Percentiles rank a stretch among this genome's conserved stretches.
Conservation (phyloP, 163 green algal species). For the Scenedesmus sp. region DNA sequence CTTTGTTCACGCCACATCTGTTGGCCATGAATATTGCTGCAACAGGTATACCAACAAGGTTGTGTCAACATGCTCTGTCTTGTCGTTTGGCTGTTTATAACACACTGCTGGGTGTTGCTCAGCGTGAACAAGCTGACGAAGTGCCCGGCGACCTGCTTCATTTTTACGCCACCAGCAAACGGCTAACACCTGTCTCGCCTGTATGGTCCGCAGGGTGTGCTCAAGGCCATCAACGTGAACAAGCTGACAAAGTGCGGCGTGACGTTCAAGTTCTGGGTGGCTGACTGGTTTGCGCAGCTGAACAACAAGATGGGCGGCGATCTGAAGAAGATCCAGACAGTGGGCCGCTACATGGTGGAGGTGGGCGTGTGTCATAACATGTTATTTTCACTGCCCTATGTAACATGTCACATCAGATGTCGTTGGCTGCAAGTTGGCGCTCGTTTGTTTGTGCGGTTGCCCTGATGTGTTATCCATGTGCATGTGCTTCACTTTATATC, state of each 20-base stretch:
- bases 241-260: conserved; percentile 96
- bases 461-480: neutral
- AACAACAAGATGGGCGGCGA: conserved; percentile 99
- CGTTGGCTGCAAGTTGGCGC: too few species aligned
- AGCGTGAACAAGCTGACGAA: conserved; percentile 99
- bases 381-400: too few species aligned
- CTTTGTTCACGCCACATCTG: too few species aligned
- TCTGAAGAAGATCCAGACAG: conserved; percentile 98
- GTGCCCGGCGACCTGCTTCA: conserved; percentile 48
- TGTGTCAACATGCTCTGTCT: too few species aligned
- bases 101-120: conserved; percentile 91
- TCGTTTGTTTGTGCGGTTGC: neutral
- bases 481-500: too few species aligned
- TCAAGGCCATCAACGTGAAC: conserved; percentile 99
- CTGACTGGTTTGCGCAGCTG: conserved; percentile 99
- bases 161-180: too few species aligned
- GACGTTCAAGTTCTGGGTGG: conserved; percentile 98
- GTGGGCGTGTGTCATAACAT: conserved; percentile 28
- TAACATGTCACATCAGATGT: neutral
- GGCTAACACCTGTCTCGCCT: too few species aligned
- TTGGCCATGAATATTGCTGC: too few species aligned
- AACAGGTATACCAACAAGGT: too few species aligned
- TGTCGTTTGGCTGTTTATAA: neutral
- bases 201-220: conserved; percentile 96
- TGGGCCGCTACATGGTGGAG: conserved; percentile 85